Evolutionary conservation across 306 rosid species (phyloP).

Genomic region (Neltuma alba): DNA sequence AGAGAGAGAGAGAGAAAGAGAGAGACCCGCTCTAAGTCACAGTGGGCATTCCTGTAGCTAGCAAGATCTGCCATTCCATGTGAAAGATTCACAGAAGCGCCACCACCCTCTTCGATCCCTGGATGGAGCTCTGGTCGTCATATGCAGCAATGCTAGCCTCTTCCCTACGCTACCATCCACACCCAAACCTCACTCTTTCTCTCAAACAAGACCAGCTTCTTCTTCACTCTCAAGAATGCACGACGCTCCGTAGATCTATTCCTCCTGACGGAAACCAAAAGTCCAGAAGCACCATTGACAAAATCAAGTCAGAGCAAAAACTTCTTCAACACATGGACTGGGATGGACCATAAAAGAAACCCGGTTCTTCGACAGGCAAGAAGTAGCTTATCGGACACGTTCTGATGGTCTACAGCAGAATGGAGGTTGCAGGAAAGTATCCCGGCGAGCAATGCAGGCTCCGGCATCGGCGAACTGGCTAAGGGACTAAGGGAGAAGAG

Average conservation of each 20-base stretch:
- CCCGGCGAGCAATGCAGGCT: slow-evolving; percentile 27
- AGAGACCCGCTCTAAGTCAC: slow-evolving; percentile 80
- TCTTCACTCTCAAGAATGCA: slow-evolving; percentile 37
- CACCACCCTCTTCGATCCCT: slow-evolving; percentile 95
- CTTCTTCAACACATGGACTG: slow-evolving; percentile 40
- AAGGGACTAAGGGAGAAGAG: slow-evolving; percentile 34
- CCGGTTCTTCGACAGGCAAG: slow-evolving; percentile 12
- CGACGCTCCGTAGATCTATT: slow-evolving; percentile 55
- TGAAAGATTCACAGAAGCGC: slow-evolving; percentile 65
- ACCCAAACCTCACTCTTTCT: slow-evolving; percentile 34
- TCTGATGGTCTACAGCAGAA: not conserved
- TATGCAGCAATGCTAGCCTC: slow-evolving; percentile 63
- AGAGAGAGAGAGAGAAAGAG: slow-evolving; percentile 27
- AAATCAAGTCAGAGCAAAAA: slow-evolving; percentile 46
- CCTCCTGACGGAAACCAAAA: slow-evolving; percentile 36
- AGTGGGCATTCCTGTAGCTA: slow-evolving; percentile 90
- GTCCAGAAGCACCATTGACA: slow-evolving; percentile 44
- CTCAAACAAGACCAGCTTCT: slow-evolving; percentile 28
- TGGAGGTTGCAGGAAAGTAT: slow-evolving; percentile 4
- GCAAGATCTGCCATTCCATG: slow-evolving; percentile 99
- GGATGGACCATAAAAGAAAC: slow-evolving; percentile 19
- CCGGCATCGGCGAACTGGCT: slow-evolving; percentile 41
- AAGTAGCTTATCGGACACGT: slow-evolving; percentile 22
- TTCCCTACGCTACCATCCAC: slow-evolving; percentile 77
- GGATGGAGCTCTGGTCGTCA: slow-evolving; percentile 88